These are phyloP conservation scores for Ustilago crameri DNA, from an alignment of 1,284 basidiomycete genomes.

Conservation along the genomic window DNA sequence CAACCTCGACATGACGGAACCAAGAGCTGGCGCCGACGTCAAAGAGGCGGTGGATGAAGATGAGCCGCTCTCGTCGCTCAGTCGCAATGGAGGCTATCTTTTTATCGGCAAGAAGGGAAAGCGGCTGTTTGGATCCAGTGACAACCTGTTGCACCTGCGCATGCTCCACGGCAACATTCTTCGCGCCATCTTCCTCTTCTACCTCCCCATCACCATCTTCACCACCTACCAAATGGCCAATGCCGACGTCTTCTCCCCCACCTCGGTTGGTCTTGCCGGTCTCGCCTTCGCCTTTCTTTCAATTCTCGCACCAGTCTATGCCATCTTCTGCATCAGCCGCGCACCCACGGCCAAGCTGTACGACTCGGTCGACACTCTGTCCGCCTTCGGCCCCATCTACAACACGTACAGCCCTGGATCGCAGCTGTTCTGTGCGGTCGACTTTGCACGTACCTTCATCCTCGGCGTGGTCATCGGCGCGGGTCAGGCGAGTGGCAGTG, in stretches of 20 bases:
- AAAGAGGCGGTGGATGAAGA: conserved; percentile 30
- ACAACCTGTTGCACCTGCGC: conserved; percentile 48
- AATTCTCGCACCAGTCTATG: conserved; percentile 78
- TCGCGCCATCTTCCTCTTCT: conserved; percentile 87
- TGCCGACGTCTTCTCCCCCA: conserved; percentile 71
- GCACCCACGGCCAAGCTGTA: conserved; percentile 90
- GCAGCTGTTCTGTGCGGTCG: conserved; percentile 84
- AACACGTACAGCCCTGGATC: conserved; percentile 92
- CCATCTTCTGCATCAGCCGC: conserved; percentile 80
- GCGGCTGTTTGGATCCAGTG: conserved; percentile 36
- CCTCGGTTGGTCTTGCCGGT: conserved; percentile 76
- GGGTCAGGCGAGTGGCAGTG: conserved; percentile 86
- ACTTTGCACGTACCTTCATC: conserved; percentile 82
- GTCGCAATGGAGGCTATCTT: conserved; percentile 38
- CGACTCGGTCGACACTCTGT: conserved; percentile 88
- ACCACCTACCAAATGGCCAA: conserved; percentile 85
- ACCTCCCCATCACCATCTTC: conserved; percentile 91
- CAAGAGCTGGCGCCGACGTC: conserved; percentile 10
- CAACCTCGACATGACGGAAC: conserved; percentile 16
- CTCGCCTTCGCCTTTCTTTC: conserved; percentile 83
- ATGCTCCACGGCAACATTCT: conserved; percentile 83
- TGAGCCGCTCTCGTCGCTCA: conserved; percentile 37
- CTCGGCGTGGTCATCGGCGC: conserved; percentile 86
- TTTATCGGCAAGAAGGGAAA: conserved; percentile 29
- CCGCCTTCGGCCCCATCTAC: conserved; percentile 93